phyloP scores from a whole-genome alignment of 768 basidiomycete species.

The Sistotremastrum suecicum region DNA sequence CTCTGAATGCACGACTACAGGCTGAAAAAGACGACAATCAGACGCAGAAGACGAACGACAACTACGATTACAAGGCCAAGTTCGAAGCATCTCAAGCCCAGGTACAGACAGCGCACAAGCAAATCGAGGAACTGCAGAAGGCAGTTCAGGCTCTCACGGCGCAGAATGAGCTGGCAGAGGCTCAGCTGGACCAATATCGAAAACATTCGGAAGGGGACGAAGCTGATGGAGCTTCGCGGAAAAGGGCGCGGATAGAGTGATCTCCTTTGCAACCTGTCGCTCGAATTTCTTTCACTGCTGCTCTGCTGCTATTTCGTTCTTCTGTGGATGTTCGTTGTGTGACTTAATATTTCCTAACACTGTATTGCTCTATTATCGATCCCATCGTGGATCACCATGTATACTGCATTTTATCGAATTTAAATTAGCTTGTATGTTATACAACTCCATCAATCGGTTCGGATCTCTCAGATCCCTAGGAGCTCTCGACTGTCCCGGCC shows the following conservation, averaged over 20 bases:
- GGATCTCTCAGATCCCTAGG: too few relatives aligned
- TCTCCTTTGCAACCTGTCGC: slow-evolving; percentile 4
- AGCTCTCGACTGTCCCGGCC: slow-evolving; percentile 14
- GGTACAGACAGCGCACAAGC: slow-evolving; percentile 2
- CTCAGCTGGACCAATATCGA: slow-evolving; percentile 3
- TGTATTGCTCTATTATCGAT: slow-evolving; percentile 1
- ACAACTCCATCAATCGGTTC: slow-evolving; percentile 12
- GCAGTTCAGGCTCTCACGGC: slow-evolving; percentile 14
- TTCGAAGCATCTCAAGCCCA: neutral
- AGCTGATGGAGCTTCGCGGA: slow-evolving; percentile 15
- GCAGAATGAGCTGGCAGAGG: slow-evolving; percentile 14
- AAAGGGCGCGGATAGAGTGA: slow-evolving; percentile 20
- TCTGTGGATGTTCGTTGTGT: too few relatives aligned
- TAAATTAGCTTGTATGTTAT: slow-evolving; percentile 56
- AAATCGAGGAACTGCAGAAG: neutral
- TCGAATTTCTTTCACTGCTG: neutral
- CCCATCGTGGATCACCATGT: slow-evolving; percentile 21
- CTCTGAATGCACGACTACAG: slow-evolving; percentile 31
- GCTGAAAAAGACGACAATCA: slow-evolving; percentile 52
- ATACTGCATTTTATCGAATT: slow-evolving; percentile 29
- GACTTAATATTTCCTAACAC: too few relatives aligned
- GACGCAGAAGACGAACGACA: slow-evolving; percentile 21
- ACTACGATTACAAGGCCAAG: slow-evolving; percentile 8
- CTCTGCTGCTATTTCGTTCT: too few relatives aligned
- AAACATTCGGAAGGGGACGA: slow-evolving; percentile 10